Base-by-base conservation (phyloP, 2,329 filamentous ascomycete genomes). In the Colletotrichum chlorophyti region DNA sequence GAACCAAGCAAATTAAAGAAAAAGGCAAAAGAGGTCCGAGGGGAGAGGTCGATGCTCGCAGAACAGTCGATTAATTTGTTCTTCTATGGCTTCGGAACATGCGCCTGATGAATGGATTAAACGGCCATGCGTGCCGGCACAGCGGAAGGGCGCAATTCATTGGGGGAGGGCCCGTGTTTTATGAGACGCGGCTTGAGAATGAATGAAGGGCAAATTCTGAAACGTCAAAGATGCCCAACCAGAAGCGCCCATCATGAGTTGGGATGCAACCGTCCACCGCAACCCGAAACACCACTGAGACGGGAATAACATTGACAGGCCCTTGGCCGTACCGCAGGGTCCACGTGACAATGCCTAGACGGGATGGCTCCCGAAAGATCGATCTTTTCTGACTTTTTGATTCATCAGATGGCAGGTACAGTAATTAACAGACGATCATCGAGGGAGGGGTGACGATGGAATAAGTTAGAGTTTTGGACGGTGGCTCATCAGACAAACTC, bases 271-370 rank as follows among this genome's bases (percentile, higher is more conserved):
- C 54, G 17, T 27, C 58, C 27, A 47, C 45, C 38, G 53, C 46
- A 45, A 46, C 40, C 46, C 52, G 58, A 60, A 60, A 60, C 58
- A 58, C 40, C 38, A 52, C 53, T 60, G 58, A 58, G 53, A 60
- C 58, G 34, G 41, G 14, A 26, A 42, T 49, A 45, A 29, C 49
- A 47, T 37, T 27, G 40, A 35, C 29, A 17, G 34, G 15, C 40
- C 23, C 23, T 23, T 45, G 38, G 19, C 38, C 38, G 27, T n/a
- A 42, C 21, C 19, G 38, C 23, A 14, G 37, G 26, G 19, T 4
- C 55, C 55, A 59, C 43, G 50, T 59, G 55, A 55, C 34, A 7
- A 21, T 21, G 55, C 43, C 51, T 24, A 55, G 55, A 43, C 43
- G 55, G 51, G 43, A 55, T 34, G 31, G 31, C n/a, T 27, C 11